Conservation (phyloP, 345 rosid genomes). For the Brassica cretica region DNA sequence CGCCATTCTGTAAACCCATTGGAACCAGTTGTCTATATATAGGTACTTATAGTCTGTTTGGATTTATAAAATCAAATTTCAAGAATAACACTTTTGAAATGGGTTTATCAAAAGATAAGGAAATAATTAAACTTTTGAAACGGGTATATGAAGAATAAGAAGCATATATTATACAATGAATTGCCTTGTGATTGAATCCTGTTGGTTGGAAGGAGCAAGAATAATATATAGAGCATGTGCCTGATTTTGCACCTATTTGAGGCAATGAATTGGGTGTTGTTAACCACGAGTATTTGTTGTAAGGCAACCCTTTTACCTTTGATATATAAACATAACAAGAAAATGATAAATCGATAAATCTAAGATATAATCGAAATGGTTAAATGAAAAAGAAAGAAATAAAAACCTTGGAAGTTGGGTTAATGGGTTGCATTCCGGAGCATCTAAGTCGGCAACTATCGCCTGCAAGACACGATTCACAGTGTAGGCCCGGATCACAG, state of each 20-base stretch:
- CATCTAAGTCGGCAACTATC: constrained; percentile 74
- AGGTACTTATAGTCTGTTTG: too few relatives aligned
- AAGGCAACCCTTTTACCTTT: constrained; percentile 63
- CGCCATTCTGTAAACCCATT: constrained; percentile 59
- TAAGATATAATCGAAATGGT: not conserved
- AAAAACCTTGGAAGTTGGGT: constrained; percentile 64
- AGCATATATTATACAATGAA: constrained; percentile 50
- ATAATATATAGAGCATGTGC: constrained; percentile 48
- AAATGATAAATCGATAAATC: not conserved
- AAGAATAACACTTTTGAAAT: not conserved
- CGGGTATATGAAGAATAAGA: not conserved
- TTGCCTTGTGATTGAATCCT: constrained; percentile 74
- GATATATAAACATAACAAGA: not conserved
- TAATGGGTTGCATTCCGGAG: constrained; percentile 56
- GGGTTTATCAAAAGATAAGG: not conserved
- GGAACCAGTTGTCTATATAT: too few relatives aligned
- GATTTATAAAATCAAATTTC: not conserved
- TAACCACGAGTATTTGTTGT: constrained; percentile 82
- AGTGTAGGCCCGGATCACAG: constrained; percentile 73
- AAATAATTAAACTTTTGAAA: not conserved
- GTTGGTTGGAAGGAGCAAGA: constrained; percentile 74
- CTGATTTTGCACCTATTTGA: constrained; percentile 49
- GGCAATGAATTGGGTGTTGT: constrained; percentile 92
- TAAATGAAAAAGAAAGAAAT: not conserved
- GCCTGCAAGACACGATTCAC: constrained; percentile 64